Percentiles rank a stretch among this genome's conserved stretches.
Conservation (phyloP, 2,329 filamentous ascomycete genomes). For the Xylaria sp. region DNA sequence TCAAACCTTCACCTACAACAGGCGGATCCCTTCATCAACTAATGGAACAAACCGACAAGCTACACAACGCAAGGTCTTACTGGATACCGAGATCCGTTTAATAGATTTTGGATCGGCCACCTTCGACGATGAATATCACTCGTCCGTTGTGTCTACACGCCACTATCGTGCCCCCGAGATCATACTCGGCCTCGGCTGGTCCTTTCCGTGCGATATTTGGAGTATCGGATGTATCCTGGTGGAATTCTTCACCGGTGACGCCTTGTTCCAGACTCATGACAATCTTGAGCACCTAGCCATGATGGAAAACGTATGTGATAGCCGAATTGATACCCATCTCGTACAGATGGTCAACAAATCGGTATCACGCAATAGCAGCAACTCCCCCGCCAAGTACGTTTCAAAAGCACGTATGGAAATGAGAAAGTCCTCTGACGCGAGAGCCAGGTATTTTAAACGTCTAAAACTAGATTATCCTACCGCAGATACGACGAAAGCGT, state of each 20-base stretch:
- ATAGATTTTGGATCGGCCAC: conserved; percentile 80
- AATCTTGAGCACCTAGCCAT: conserved; percentile 79
- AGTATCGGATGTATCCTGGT: conserved; percentile 79
- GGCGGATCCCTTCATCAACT: conserved; percentile 75
- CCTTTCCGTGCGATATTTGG: conserved; percentile 78
- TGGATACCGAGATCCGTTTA: conserved; percentile 75
- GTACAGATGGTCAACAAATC: conserved; percentile 68
- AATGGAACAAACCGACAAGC: conserved; percentile 69
- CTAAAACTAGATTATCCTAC: conserved; percentile 73
- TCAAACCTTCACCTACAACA: conserved; percentile 77
- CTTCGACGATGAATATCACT: conserved; percentile 79
- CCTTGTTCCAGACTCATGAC: conserved; percentile 77
- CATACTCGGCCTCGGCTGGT: conserved; percentile 77
- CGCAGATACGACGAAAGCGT: conserved; percentile 71
- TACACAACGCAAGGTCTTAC: conserved; percentile 70
- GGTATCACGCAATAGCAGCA: conserved; percentile 66
- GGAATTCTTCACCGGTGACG: conserved; percentile 77
- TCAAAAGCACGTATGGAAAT: background rate
- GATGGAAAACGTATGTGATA: conserved; percentile 76
- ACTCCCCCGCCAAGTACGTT: conserved; percentile 71
- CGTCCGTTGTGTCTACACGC: conserved; percentile 75
- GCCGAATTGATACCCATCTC: conserved; percentile 68
- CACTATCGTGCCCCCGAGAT: conserved; percentile 78
- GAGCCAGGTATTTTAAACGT: conserved; percentile 72
- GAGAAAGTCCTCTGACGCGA: conserved; percentile 47